phyloP scores from a whole-genome alignment of 768 basidiomycete genomes.

The Suillus lakei region DNA sequence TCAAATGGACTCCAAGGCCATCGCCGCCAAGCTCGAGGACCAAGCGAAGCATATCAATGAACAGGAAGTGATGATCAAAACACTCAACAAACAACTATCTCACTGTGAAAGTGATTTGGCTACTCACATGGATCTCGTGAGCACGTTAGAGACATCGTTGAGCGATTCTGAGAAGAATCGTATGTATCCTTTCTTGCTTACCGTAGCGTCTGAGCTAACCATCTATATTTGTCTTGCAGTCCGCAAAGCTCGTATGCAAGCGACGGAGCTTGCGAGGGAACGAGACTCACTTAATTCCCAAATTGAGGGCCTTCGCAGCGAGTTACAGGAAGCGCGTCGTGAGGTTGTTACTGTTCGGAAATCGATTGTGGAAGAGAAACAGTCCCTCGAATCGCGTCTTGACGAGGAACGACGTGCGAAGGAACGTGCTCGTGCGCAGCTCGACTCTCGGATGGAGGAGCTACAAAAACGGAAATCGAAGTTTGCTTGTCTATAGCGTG shows the following conservation, averaged over 20 bases:
- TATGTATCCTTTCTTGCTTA: slow-evolving; percentile 46
- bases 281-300: slow-evolving; percentile 75
- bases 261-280: slow-evolving; percentile 86
- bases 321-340: slow-evolving; percentile 77
- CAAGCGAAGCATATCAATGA: slow-evolving; percentile 80
- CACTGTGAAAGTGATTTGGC: slow-evolving; percentile 93
- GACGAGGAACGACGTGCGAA: slow-evolving; percentile 90
- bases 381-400: slow-evolving; percentile 78
- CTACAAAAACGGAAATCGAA: slow-evolving; percentile 86
- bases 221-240: slow-evolving; percentile 49
- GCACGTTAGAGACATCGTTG: slow-evolving; percentile 81
- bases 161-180: slow-evolving; percentile 93
- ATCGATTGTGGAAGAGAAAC: slow-evolving; percentile 88
- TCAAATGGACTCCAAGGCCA: slow-evolving; percentile 56
- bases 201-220: slow-evolving; percentile 13
- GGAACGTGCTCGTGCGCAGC: slow-evolving; percentile 85
- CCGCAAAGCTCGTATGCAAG: slow-evolving; percentile 93
- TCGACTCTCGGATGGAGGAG: slow-evolving; percentile 89
- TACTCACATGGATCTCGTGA: slow-evolving; percentile 89
- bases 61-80: slow-evolving; percentile 91
- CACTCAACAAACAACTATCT: slow-evolving; percentile 90
- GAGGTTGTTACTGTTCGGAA: slow-evolving; percentile 79
- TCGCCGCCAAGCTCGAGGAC: slow-evolving; percentile 64
- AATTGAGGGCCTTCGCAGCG: slow-evolving; percentile 67
- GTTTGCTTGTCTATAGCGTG: slow-evolving; percentile 80